A percentile compares a stretch with the other conserved stretches of the same genome.
Evolutionary conservation across 2,329 filamentous ascomycete genomes (phyloP).

Genomic region (Phyllosticta ampelicida): DNA sequence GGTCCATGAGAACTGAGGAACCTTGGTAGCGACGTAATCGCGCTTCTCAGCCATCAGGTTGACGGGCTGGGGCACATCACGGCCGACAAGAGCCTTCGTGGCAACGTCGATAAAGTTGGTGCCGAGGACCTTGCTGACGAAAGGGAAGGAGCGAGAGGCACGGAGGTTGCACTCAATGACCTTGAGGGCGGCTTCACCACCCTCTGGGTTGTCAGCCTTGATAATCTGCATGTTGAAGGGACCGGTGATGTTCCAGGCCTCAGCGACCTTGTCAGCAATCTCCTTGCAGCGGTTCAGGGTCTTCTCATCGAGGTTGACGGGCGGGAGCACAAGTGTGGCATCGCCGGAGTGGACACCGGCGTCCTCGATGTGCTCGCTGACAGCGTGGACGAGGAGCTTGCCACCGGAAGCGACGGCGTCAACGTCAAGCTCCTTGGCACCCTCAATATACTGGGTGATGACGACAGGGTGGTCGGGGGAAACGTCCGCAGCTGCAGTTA

Average conservation of each 20-base stretch:
- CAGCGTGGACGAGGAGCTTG: constrained; percentile 78
- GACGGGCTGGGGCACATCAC: constrained; percentile 69
- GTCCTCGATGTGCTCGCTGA: constrained; percentile 93
- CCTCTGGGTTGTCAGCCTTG: constrained; percentile 70
- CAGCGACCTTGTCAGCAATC: constrained; percentile 90
- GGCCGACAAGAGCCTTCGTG: constrained; percentile 80
- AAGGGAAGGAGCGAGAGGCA: constrained; percentile 95
- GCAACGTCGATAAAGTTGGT: constrained; percentile 95
- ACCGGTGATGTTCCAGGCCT: constrained; percentile 93
- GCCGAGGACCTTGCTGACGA: constrained; percentile 93
- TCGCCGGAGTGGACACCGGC: constrained; percentile 98
- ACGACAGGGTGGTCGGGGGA: constrained; percentile 96
- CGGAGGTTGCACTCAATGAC: constrained; percentile 98
- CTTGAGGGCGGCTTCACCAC: constrained; percentile 68
- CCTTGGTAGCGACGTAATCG: constrained; percentile 92
- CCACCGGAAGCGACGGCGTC: constrained; percentile 84
- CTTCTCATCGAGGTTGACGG: constrained; percentile 62
- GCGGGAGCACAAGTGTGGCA: constrained; percentile 86
- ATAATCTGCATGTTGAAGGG: constrained; percentile 99
- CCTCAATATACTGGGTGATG: constrained; percentile 97
- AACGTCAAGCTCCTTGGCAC: constrained; percentile 90
- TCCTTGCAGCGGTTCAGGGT: constrained; percentile 85
- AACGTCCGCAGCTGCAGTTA: constrained; percentile 78
- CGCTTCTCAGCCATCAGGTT: constrained; percentile 86
- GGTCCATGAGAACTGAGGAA: constrained; percentile 98